Conservation (phyloP, 345 rosid genomes). For the Eucalyptus urophylla region DNA sequence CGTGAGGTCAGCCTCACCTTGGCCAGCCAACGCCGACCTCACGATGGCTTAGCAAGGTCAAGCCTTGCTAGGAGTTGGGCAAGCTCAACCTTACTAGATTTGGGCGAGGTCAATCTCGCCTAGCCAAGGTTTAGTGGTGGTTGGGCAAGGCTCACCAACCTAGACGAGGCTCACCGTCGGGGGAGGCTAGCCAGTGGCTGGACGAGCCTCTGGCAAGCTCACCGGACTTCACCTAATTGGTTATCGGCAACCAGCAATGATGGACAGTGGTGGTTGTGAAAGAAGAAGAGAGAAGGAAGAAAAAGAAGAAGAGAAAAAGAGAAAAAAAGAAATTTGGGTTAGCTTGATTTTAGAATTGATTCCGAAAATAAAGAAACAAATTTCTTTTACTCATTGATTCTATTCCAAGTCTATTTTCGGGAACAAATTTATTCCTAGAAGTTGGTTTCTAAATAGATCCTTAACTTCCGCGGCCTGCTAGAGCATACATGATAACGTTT, state of each 20-base stretch:
- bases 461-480: rapidly evolving
- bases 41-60: rapidly evolving
- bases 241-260: rapidly evolving
- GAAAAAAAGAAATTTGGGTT: too few relatives aligned
- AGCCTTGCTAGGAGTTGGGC: too few relatives aligned
- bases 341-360: too few relatives aligned
- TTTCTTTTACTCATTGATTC: too few relatives aligned
- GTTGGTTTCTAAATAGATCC: rapidly evolving
- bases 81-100: too few relatives aligned
- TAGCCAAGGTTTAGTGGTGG: too few relatives aligned
- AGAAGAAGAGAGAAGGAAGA: too few relatives aligned
- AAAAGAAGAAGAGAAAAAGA: too few relatives aligned
- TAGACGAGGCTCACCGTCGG: rapidly evolving
- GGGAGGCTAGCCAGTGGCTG: rapidly evolving
- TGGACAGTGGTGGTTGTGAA: rapidly evolving
- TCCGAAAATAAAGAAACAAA: rapidly evolving
- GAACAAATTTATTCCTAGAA: too few relatives aligned
- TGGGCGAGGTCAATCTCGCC: too few relatives aligned
- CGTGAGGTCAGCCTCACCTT: rapidly evolving
- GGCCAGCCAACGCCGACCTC: rapidly evolving
- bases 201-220: rapidly evolving
- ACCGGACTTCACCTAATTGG: rapidly evolving
- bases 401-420: rapidly evolving
- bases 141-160: too few relatives aligned
- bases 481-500: rapidly evolving